Evolutionary conservation across 345 rosid species (phyloP).

Genomic region (Pistacia integerrima): DNA sequence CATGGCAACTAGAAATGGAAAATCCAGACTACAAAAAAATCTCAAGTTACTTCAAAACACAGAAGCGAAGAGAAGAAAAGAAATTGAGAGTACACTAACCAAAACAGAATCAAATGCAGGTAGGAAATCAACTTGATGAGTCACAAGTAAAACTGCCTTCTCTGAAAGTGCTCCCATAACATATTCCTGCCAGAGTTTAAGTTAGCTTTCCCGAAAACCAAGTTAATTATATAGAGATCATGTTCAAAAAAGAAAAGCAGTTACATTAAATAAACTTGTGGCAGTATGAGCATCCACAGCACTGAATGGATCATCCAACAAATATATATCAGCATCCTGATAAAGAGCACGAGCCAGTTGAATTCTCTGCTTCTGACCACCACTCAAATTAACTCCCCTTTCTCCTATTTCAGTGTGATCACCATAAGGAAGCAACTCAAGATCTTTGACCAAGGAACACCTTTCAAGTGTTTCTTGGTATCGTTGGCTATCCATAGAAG

Average conservation of each 20-base stretch:
- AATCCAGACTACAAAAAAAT: neutral
- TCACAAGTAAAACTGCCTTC: conserved; percentile 82
- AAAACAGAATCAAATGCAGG: conserved; percentile 85
- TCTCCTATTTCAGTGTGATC: conserved; percentile 97
- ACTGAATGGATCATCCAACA: conserved; percentile 94
- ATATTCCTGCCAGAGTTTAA: conserved; percentile 63
- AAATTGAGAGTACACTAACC: conserved; percentile 47
- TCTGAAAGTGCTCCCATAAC: conserved; percentile 70
- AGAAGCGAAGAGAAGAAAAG: neutral
- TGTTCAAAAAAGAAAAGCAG: neutral
- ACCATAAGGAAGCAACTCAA: conserved; percentile 83
- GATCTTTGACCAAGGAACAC: conserved; percentile 84
- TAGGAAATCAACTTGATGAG: conserved; percentile 97
- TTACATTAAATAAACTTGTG: conserved; percentile 82
- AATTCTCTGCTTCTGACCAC: conserved; percentile 96
- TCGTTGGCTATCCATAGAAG: conserved; percentile 60
- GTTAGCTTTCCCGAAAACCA: conserved; percentile 26
- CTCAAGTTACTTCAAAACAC: neutral
- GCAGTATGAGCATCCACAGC: conserved; percentile 98
- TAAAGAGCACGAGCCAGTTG: conserved; percentile 98
- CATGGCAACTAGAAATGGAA: neutral
- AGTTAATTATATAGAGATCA: conserved; percentile 1
- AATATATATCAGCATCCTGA: conserved; percentile 88
- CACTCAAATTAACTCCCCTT: conserved; percentile 97
- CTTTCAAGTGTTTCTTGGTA: conserved; percentile 80